phyloP scores from a whole-genome alignment of 306 rosid genomes.

The Prunus fruticosa region DNA sequence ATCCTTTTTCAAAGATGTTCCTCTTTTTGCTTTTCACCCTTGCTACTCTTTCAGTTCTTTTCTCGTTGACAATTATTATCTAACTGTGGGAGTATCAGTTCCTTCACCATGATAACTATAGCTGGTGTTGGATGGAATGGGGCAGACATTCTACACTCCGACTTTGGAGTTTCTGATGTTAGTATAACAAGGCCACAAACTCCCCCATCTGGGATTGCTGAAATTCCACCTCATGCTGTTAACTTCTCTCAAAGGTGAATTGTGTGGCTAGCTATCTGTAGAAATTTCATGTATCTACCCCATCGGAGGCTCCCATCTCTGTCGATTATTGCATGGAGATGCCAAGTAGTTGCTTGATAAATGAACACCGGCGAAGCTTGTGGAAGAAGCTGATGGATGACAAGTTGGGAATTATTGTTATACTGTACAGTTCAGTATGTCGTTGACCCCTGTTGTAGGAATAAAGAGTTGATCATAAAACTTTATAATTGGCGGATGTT shows the following conservation, averaged over 20 bases:
- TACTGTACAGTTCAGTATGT: slow-evolving; percentile 43
- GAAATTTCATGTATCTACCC: slow-evolving; percentile 31
- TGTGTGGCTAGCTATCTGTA: slow-evolving; percentile 11
- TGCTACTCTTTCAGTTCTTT: not conserved
- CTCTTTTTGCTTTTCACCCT: slow-evolving; percentile 1
- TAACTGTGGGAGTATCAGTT: slow-evolving; percentile 20
- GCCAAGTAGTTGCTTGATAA: slow-evolving; percentile 28
- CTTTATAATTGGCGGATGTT: slow-evolving; percentile 17
- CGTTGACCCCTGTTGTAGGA: slow-evolving; percentile 27
- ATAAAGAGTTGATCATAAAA: slow-evolving; percentile 34
- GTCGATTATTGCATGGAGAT: slow-evolving; percentile 24
- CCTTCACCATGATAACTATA: slow-evolving; percentile 45
- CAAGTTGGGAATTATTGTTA: slow-evolving; percentile 37
- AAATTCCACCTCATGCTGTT: slow-evolving; percentile 43
- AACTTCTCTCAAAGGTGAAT: slow-evolving; percentile 52
- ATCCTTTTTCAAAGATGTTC: slow-evolving; percentile 44
- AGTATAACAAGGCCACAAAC: slow-evolving; percentile 41
- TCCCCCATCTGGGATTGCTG: slow-evolving; percentile 45
- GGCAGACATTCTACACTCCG: slow-evolving; percentile 64
- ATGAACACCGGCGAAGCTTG: slow-evolving; percentile 23
- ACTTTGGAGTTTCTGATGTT: slow-evolving; percentile 53
- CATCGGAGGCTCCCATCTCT: slow-evolving; percentile 18
- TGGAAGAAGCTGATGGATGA: slow-evolving; percentile 32
- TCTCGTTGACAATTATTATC: not conserved
- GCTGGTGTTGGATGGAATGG: slow-evolving; percentile 80